These are phyloP conservation scores for Austroboletus novae-zelandiae DNA, from an alignment of 1,284 basidiomycete genomes.

Conservation along the genomic window DNA sequence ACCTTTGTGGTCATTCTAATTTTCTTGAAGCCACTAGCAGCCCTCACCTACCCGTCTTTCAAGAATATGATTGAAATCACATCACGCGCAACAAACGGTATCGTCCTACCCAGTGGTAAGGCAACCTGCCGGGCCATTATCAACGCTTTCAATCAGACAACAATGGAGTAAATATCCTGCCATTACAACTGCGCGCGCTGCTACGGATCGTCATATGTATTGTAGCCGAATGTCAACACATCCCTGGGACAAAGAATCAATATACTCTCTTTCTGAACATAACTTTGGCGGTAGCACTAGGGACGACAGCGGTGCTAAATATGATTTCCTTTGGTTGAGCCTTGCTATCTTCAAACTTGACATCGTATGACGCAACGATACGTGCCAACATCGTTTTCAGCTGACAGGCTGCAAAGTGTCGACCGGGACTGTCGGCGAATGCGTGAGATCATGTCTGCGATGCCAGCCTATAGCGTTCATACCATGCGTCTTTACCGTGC, in stretches of 20 bases:
- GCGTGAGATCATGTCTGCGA: not conserved
- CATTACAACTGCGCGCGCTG: no score
- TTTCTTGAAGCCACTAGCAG: no score
- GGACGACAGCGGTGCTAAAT: not conserved
- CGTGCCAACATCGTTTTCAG: slow-evolving; percentile 12
- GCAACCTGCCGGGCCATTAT: no score
- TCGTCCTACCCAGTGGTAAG: no score
- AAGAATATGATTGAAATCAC: no score
- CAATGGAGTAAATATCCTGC: no score
- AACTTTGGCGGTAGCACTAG: slow-evolving; percentile 2
- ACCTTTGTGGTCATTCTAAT: no score
- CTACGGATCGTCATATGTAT: no score
- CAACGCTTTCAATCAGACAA: no score
- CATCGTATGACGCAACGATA: slow-evolving; percentile 6
- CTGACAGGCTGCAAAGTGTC: slow-evolving; percentile 10
- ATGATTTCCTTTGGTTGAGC: slow-evolving; percentile 1
- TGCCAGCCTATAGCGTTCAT: not conserved
- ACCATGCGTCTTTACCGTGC: slow-evolving; percentile 13
- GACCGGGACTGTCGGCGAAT: slow-evolving; percentile 3
- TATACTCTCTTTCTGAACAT: slow-evolving; percentile 11
- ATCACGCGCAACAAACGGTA: no score
- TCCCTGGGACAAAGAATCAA: not conserved
- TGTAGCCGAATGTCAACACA: no score
- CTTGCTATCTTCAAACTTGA: slow-evolving; percentile 6
- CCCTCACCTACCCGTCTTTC: no score